Evolutionary conservation across 2,329 filamentous ascomycete genomes (phyloP), one percentile per base, ranked within the genome.

Genomic region (Beauveria brongniartii): DNA sequence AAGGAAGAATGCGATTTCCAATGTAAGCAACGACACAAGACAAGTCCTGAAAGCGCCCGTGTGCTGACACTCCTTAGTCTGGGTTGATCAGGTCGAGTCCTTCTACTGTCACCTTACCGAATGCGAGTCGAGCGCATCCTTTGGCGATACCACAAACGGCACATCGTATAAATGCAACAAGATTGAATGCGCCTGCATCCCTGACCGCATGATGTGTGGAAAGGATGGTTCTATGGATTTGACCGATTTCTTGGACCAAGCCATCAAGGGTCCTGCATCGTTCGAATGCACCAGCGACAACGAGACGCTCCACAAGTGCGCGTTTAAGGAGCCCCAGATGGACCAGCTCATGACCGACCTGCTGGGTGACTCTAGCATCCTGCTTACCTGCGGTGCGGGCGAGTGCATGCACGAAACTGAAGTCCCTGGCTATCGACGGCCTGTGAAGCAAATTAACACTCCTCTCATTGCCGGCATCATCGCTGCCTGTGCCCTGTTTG

Each of bases 401-500:
- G 94, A 99, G 76, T 99, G 94, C 78, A 78, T 99, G 40, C 92
- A 97, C 74, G 85, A 89, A 71, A 96, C 92, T 6, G 90, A 97
- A 69, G 87, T 97, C 7, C 94, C 94, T 18, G 94, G 95, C 20
- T 99, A 96, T 70, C 82, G 89, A 66, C 83, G 89, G 22, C 67
- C 69, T 18, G 65, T 69, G 44, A 56, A 64, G 28, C 57, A 57
- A 14, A 69, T 75, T 6, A 67, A 69, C 12, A 63, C 63, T 41
- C 94, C 93, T 3, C 81, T 99, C 54, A 99, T 99, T 67, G 93
- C 95, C 12, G 89, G 90, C 16, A 90, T 97, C 52, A 97, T 99
- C 68, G 92, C 92, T 26, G 88, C 85, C 7, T 90, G 86, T 69
- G 89, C 89, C 0, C 80, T 99, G 0, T 96, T 97, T 69, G 80